Conservation (phyloP, 2,329 filamentous ascomycete genomes). For the Venturia asperata region DNA sequence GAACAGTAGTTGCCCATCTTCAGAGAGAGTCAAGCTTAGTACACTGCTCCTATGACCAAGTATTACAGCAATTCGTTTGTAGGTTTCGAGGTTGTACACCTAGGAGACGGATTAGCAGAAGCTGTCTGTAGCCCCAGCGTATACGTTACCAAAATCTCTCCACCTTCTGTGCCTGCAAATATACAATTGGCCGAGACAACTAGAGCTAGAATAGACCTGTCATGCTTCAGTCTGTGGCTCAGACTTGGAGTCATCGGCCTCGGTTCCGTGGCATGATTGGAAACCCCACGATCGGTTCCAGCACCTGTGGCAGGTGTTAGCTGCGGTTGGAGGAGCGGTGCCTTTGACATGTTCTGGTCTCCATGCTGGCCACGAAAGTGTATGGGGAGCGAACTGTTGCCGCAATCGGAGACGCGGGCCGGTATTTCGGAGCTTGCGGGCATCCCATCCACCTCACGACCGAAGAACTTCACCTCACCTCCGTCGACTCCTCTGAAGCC, state of each 20-base stretch:
- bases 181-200: conserved; percentile 74
- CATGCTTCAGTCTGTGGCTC: conserved; percentile 67
- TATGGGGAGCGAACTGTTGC: not conserved
- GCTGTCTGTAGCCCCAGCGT: not conserved
- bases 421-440: not conserved
- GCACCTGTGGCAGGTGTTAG: conserved; percentile 1
- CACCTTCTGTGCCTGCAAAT: conserved; percentile 87
- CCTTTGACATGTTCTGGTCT: not conserved
- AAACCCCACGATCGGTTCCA: not conserved
- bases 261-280: not conserved
- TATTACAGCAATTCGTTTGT: conserved; percentile 68
- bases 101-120: conserved; percentile 26
- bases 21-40: conserved; percentile 72
- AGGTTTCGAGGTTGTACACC: conserved; percentile 83
- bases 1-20: conserved; percentile 69
- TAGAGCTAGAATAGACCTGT: conserved; percentile 74
- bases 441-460: not conserved
- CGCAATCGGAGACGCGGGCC: conserved; percentile 9
- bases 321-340: too few species aligned
- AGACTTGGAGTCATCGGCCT: conserved; percentile 33
- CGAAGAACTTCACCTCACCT: not conserved
- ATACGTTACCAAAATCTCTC: conserved; percentile 69
- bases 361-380: not conserved
- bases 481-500: not conserved
- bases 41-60: conserved; percentile 90